These are phyloP conservation scores for Paraphoma sp. DNA, from an alignment of 2,329 filamentous ascomycete genomes.

Conservation along the genomic window DNA sequence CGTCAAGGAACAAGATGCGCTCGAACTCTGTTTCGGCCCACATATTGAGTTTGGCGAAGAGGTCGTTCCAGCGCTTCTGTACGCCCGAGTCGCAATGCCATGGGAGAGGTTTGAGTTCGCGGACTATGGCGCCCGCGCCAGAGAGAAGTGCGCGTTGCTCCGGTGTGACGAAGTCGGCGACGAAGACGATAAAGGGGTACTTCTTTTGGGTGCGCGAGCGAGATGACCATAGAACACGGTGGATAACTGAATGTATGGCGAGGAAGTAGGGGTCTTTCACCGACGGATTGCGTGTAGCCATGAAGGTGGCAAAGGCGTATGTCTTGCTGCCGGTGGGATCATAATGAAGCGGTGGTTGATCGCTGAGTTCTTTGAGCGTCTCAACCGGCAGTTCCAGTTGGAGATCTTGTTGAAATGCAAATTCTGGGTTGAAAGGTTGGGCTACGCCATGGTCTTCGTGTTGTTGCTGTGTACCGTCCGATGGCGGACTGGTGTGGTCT, in stretches of 20 bases:
- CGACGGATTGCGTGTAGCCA: constrained; percentile 38
- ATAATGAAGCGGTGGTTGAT: constrained; percentile 34
- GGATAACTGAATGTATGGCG: constrained; percentile 41
- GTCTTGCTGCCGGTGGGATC: constrained; percentile 15
- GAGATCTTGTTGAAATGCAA: constrained; percentile 38
- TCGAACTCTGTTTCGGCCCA: constrained; percentile 41
- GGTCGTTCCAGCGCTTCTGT: constrained; percentile 39
- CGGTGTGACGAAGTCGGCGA: constrained; percentile 39
- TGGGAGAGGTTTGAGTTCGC: constrained; percentile 35
- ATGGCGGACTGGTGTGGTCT: background rate
- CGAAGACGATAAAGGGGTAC: constrained; percentile 42
- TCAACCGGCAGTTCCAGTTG: constrained; percentile 26
- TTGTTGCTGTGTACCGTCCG: background rate
- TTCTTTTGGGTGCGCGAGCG: constrained; percentile 27
- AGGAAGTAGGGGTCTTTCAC: constrained; percentile 45
- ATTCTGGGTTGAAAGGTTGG: constrained; percentile 23
- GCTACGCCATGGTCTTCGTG: background rate
- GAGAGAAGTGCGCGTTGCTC: constrained; percentile 39
- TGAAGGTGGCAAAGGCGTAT: constrained; percentile 43
- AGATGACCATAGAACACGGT: constrained; percentile 41
- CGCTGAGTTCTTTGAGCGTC: constrained; percentile 17
- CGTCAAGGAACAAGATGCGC: constrained; percentile 42
- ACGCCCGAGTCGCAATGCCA: constrained; percentile 36
- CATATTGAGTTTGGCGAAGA: constrained; percentile 47
- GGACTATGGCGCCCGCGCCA: constrained; percentile 42